These are phyloP conservation scores for Tuber aestivum DNA, from an alignment of 495 filamentous ascomycete genomes.

Conservation along the genomic window DNA sequence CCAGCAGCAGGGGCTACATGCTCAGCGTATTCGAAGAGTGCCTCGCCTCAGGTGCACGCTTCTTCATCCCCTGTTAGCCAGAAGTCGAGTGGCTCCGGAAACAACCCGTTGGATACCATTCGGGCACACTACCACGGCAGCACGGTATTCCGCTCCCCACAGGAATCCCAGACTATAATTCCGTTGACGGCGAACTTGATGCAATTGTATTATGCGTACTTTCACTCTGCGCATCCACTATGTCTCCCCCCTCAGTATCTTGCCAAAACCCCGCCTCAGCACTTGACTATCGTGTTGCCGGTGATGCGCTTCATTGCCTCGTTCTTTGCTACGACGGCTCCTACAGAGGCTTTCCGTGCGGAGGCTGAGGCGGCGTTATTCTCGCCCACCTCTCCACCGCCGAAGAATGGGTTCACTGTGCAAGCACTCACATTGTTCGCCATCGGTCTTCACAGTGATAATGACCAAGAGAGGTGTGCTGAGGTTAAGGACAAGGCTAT, in stretches of 20 bases:
- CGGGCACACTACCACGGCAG: conserved; percentile 34
- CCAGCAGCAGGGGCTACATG: conserved; percentile 4
- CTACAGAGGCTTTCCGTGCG: conserved; percentile 52
- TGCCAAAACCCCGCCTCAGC: conserved; percentile 19
- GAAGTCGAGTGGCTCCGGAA: conserved; percentile 9
- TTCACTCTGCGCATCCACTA: conserved; percentile 66
- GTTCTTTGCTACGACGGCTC: conserved; percentile 52
- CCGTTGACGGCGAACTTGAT: conserved; percentile 45
- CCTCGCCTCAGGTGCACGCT: neutral
- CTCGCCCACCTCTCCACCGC: conserved; percentile 43
- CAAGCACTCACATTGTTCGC: conserved; percentile 73
- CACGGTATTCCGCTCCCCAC: conserved; percentile 27
- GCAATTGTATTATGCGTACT: conserved; percentile 57
- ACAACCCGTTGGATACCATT: conserved; percentile 33
- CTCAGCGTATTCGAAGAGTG: conserved; percentile 5
- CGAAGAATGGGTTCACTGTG: conserved; percentile 61
- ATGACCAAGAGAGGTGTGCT: conserved; percentile 60
- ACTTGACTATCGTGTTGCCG: conserved; percentile 46
- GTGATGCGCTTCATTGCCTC: conserved; percentile 68
- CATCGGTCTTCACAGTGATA: conserved; percentile 69
- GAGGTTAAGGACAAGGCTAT: conserved; percentile 62
- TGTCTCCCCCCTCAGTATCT: conserved; percentile 48
- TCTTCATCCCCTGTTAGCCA: neutral
- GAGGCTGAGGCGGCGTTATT: conserved; percentile 54
- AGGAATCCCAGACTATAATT: conserved; percentile 31